Base-by-base conservation (phyloP, 2,329 filamentous ascomycete genomes). In the Eutypella sp. region DNA sequence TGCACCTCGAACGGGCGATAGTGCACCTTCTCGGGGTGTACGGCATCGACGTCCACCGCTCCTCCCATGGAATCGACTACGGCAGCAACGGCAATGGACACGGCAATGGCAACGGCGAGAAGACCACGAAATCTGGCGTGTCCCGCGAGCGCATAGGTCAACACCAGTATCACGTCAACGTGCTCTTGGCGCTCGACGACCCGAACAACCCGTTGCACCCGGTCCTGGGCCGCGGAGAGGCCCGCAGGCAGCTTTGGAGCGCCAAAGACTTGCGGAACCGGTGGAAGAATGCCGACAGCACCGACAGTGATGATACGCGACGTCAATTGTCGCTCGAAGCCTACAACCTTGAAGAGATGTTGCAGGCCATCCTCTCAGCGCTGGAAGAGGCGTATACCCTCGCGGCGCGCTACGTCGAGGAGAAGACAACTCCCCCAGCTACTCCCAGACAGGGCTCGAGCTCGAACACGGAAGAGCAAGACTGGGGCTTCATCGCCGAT, bases 261-360 rank as follows among this genome's bases (percentile, higher is more conserved):
- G 85, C 85, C 1, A 89, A 89, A 59, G 82, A 86, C 52, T 72
- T 87, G 46, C 71, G 85, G 2, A 89, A 89, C 53, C 71, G 79
- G 9, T 89, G 85, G 85, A 89, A 89, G 65, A 78, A 82, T 44
- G 82, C 78, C 0, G 79, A 82, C 31, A 72, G 78, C 37, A 45
- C 41, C 2, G 79, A 82, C 33, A 72, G 78, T 37, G 46, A 42
- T 2, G 45, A 52, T n/a, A 33, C 44, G 0, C 23, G 29, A 3
- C 51, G 41, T 19, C 49, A 24, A 29, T 39, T 64, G 13, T 70
- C 72, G 19, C 66, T 88, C 2, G 73, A 75, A 47, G 76, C 79
- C 51, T 82, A 87, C 53, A 76, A 85, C 44, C 66, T 88, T 10
- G 73, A 78, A 20, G 68, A 67, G 44, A 85, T 88, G 50, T 66